Conservation (phyloP, 78 protist genomes). For the Dictyostelium purpureum region DNA sequence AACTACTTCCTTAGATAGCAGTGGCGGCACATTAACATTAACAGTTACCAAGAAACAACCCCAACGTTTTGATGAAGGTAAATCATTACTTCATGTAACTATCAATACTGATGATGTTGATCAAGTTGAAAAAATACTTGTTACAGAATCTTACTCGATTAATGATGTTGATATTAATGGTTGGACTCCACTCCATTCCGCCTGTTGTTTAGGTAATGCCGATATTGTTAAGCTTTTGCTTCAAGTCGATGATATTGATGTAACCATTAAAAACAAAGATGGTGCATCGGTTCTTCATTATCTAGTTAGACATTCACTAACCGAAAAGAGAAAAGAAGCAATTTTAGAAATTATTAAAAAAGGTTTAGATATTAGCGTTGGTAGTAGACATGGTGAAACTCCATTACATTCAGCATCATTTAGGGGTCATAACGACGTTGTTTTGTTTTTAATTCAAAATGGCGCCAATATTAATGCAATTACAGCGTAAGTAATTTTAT, state of each 20-base stretch:
- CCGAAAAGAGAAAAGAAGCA: conserved; percentile 66
- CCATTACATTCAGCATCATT: conserved; percentile 70
- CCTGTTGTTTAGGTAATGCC: conserved; percentile 46
- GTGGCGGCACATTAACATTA: background rate
- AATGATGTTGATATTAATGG: conserved; percentile 46
- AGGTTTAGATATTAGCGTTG: conserved; percentile 37
- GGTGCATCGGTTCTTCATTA: conserved; percentile 67
- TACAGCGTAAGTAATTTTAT: too few species aligned
- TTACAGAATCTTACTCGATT: background rate
- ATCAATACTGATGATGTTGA: conserved; percentile 1
- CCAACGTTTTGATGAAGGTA: background rate
- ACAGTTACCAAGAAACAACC: conserved; percentile 37
- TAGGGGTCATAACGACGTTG: conserved; percentile 65
- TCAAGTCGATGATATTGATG: conserved; percentile 21
- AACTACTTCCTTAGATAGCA: background rate
- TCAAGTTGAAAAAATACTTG: conserved; percentile 21
- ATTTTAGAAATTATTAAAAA: background rate
- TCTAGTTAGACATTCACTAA: conserved; percentile 53
- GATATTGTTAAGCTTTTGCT: conserved; percentile 46
- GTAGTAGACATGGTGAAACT: conserved; percentile 52
- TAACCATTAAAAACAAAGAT: conserved; percentile 35
- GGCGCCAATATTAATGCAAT: conserved; percentile 60
- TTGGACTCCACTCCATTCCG: conserved; percentile 60
- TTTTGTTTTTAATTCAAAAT: conserved; percentile 14
- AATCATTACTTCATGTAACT: conserved; percentile 13